Base-by-base conservation (phyloP, 164 flowering plant genomes). In the Stephania yunnanensis region DNA sequence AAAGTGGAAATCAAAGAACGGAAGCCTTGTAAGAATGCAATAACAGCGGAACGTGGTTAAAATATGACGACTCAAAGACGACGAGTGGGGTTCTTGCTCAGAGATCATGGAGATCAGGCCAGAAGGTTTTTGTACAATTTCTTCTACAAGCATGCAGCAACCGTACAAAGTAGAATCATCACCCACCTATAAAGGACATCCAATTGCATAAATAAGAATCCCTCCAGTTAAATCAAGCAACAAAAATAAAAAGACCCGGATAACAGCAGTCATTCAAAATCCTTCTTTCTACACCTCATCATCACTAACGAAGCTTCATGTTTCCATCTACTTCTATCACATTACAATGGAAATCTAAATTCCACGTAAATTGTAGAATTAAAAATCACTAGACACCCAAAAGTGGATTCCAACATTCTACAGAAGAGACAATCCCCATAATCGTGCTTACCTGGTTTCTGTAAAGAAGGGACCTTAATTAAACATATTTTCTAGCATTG, bases 131-230 rank as follows among this genome's bases (percentile, higher is more conserved):
- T 94, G 94, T 20, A 96, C 87, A 73, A 89, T 74, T 86, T 96
- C 98, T 70, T 96, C 98, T 75, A 94, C 97, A 73, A 94, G 81
- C 70, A 94, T 86, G 78, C 99, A 96, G 83, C 98, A 96, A 58
- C 99, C 99, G 81, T 94, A 96, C 77, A 96, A 77, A 69, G 95
- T 92, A 80, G 99, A 94, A 84, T 94, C 86, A 85, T 94, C 98
- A 79, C 97, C 97, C 76, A 89, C 99, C 99, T 96, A 76, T 20
- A 68, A 69, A 77, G 25, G 75, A 81, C n/a, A 70, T 45, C 73
- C 72, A 69, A 19, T 73, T 61, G 52, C 22, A 58, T 44, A 25
- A 44, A 70, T 61, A 45, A 65, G 68, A 71, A 74, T 69, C 9
- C 22, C 69, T 50, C 9, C 30, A 69, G 70, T 42, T 66, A 45